Evolutionary conservation across 2,329 filamentous ascomycete genomes (phyloP).

Genomic region (Exophiala oligosperma): DNA sequence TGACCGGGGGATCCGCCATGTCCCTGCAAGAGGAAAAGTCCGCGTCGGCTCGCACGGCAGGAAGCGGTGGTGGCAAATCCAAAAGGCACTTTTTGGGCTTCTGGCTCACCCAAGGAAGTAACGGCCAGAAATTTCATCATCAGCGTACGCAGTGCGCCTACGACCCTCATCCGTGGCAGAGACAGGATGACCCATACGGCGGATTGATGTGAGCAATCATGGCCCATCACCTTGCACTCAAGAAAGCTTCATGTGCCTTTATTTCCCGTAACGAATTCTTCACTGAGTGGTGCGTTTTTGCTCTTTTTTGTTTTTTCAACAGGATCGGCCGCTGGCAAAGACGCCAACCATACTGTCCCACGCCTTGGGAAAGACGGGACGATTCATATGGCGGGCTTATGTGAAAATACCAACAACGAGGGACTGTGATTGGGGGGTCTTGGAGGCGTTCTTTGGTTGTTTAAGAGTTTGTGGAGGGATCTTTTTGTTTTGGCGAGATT

Average conservation of each 20-base stretch:
- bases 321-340: neutral
- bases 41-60: neutral
- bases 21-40: neutral
- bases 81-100: neutral
- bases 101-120: neutral
- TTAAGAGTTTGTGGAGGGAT: too few relatives aligned
- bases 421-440: too few relatives aligned
- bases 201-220: slow-evolving; percentile 15
- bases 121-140: neutral
- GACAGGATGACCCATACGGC: slow-evolving; percentile 22
- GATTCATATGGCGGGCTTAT: slow-evolving; percentile 22
- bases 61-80: neutral
- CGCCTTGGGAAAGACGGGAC: slow-evolving; percentile 11
- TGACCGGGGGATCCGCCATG: neutral
- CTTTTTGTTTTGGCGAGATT: too few relatives aligned
- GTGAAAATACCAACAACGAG: neutral
- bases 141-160: neutral
- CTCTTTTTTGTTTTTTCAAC: neutral
- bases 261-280: too few relatives aligned
- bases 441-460: too few relatives aligned
- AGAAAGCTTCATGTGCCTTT: too few relatives aligned
- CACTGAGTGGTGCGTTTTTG: neutral
- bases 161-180: slow-evolving; percentile 4
- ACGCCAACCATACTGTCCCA: neutral
- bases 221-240: neutral